phyloP scores from a whole-genome alignment of 1,284 basidiomycete species.

The Moesziomyces antarcticus region DNA sequence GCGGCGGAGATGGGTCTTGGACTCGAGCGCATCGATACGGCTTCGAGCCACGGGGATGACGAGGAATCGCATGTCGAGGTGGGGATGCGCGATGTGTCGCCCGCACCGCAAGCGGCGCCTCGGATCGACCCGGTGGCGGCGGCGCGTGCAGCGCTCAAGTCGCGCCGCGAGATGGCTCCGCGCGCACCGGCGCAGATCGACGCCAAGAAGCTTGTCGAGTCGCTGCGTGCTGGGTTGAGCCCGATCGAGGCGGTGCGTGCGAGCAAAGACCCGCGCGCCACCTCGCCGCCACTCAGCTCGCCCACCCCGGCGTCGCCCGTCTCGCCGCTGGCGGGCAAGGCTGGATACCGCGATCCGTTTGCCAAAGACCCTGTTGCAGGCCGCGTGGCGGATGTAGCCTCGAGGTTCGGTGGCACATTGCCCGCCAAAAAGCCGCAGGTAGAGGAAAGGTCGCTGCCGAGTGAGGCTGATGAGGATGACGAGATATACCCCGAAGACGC shows the following conservation, averaged over 20 bases:
- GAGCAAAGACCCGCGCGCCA: conserved; percentile 18
- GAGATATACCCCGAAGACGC: conserved; percentile 62
- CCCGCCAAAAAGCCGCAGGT: background rate
- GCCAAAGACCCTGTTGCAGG: conserved; percentile 54
- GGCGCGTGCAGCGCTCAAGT: conserved; percentile 28
- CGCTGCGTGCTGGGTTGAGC: conserved; percentile 28
- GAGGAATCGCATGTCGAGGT: background rate
- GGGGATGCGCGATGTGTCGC: background rate
- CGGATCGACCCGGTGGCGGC: conserved; percentile 30
- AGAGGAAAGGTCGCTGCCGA: conserved; percentile 12
- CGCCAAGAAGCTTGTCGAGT: conserved; percentile 44
- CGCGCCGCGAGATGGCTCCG: conserved; percentile 9
- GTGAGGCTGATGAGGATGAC: conserved; percentile 26
- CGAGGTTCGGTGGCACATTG: conserved; percentile 41
- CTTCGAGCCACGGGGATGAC: background rate
- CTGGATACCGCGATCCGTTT: conserved; percentile 45
- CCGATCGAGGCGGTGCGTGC: conserved; percentile 37
- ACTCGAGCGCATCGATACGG: conserved; percentile 3
- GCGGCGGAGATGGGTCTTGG: conserved; percentile 6
- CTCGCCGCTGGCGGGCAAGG: background rate
- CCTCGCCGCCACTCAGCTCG: background rate
- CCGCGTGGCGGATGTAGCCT: conserved; percentile 53
- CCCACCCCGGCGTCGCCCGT: background rate
- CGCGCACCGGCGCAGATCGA: conserved; percentile 28
- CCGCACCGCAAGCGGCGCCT: conserved; percentile 3